Base-by-base conservation (phyloP, 257 asterid species). In the Prunella vulgaris region DNA sequence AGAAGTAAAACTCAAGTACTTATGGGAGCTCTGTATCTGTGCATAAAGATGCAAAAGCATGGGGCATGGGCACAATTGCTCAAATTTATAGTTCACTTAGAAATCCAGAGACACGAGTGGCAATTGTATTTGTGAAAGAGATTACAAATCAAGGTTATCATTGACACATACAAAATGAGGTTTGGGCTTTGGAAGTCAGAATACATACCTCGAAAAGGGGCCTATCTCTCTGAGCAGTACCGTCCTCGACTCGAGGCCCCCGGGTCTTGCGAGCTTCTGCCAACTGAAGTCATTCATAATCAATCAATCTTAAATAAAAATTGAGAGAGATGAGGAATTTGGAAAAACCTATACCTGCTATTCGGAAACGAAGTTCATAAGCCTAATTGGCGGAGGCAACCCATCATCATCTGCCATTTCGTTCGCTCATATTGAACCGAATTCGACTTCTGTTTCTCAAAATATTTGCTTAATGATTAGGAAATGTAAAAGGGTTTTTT, bases 171-270 rank as follows among this genome's bases (percentile, higher is more conserved):
- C 15, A 22, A 75, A 33, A 33, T n/a, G 40, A 10, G 14, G 0
- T 15, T 14, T 30, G n/a, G n/a, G n/a, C n/a, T n/a, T n/a, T n/a
- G n/a, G n/a, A n/a, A n/a, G n/a, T n/a, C n/a, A n/a, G n/a, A n/a
- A n/a, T n/a, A n/a, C n/a, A n/a, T n/a, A 89, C 96, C 96, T 93
- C 97, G 81, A 58, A 88, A 49, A 90, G 96, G 18, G 99, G 61
- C 76, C 96, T 84, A 70, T 90, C 97, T 76, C 99, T 85, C 85
- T 90, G 99, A 53, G 99, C 96, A 71, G 99, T 93, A 40, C 99
- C 99, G 63, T 93, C 99, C 10, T 93, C 99, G 27, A 90, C 85
- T 74, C 99, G 86, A 77, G 91, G 75, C 64, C 99, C 97, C 49
- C 97, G 85, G 68, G 77, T 84, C 75, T 74, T 83, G 84, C 87